phyloP scores from a whole-genome alignment of 345 rosid genomes.

The Salix exigua region DNA sequence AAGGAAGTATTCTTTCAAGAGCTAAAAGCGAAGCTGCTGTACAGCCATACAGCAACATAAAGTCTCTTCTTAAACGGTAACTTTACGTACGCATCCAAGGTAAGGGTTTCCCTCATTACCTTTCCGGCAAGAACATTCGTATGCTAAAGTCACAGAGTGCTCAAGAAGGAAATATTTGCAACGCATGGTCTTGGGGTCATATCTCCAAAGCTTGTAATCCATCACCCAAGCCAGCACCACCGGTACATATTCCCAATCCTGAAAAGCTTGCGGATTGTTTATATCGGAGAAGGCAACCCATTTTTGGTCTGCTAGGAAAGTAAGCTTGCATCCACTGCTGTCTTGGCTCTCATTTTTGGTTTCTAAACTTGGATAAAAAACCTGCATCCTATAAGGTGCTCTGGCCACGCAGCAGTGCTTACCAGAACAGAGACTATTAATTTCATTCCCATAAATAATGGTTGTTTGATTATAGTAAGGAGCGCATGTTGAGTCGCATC shows the following conservation, averaged over 20 bases:
- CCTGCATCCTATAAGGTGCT: neutral
- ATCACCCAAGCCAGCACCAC: neutral
- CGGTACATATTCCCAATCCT: neutral
- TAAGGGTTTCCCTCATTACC: neutral
- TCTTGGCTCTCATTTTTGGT: too few species aligned
- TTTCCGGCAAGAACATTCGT: neutral
- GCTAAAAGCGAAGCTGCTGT: neutral
- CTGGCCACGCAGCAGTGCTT: neutral
- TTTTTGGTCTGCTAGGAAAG: neutral
- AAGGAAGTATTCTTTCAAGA: too few species aligned
- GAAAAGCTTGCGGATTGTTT: neutral
- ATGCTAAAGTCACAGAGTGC: too few species aligned
- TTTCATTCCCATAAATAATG: too few species aligned
- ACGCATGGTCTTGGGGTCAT: neutral
- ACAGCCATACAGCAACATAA: neutral
- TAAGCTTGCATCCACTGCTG: neutral
- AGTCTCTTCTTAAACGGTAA: neutral
- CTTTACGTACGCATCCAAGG: neutral
- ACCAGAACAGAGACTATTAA: neutral
- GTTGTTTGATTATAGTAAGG: neutral
- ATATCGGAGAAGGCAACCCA: neutral
- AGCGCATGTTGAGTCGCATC: constrained; percentile 3
- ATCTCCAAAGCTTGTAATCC: neutral
- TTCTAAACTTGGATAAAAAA: neutral
- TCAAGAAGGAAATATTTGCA: neutral